A percentile compares a stretch with the other conserved stretches of the same genome.
These are phyloP conservation scores for Plasmodium coatneyi DNA, from an alignment of 169 alveolate species.

Conservation along the genomic window DNA sequence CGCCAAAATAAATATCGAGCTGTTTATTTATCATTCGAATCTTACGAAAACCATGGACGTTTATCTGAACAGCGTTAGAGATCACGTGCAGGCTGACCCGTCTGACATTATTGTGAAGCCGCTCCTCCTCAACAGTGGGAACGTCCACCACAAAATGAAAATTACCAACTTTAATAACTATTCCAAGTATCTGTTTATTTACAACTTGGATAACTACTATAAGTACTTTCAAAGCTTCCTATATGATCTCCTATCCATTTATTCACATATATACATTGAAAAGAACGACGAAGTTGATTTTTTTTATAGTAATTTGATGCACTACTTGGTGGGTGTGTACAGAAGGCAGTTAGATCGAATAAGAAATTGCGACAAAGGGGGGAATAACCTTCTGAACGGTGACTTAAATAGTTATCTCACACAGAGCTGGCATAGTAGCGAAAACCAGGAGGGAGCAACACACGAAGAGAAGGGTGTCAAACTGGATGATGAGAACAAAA, in stretches of 20 bases:
- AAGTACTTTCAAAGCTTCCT: conserved; percentile 57
- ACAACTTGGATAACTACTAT: conserved; percentile 38
- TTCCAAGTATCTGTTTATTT: conserved; percentile 49
- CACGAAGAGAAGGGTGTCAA: not conserved
- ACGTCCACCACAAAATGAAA: conserved; percentile 17
- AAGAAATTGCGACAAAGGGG: not conserved
- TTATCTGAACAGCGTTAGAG: conserved; percentile 46
- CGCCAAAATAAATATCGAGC: conserved; percentile 40
- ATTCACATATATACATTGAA: conserved; percentile 50
- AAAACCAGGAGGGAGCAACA: not conserved
- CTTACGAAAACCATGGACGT: conserved; percentile 25
- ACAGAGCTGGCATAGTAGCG: not conserved
- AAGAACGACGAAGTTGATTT: conserved; percentile 43
- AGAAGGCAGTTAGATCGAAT: conserved; percentile 24
- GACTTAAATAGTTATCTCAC: not conserved
- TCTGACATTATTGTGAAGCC: conserved; percentile 36
- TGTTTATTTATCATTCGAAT: conserved; percentile 53
- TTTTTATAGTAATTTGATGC: conserved; percentile 31
- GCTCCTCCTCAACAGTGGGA: conserved; percentile 46
- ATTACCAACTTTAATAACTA: conserved; percentile 14
- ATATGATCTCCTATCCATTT: conserved; percentile 33
- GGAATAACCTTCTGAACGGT: not conserved
- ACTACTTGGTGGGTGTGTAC: conserved; percentile 39
- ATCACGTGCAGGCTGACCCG: conserved; percentile 15
- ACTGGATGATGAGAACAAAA: not conserved